A percentile compares a stretch with the other conserved stretches of the same genome.
phyloP scores from a whole-genome alignment of 169 alveolate genomes.

The Plasmodium sp. region DNA sequence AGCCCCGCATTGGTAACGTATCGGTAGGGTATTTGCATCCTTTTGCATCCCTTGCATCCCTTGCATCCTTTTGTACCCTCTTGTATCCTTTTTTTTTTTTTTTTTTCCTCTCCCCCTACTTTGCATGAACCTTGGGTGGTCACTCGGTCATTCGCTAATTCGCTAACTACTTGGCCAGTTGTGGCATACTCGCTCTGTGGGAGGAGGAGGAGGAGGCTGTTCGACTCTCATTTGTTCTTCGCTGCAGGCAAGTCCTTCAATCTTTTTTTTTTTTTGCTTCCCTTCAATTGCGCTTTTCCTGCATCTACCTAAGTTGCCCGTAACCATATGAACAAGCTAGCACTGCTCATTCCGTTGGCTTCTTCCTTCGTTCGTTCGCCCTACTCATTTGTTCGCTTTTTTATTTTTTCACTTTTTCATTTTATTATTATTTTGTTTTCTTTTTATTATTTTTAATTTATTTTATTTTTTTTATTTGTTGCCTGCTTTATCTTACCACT shows the following conservation, averaged over 20 bases:
- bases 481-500: not conserved
- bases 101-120: not conserved
- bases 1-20: not conserved
- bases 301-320: not conserved
- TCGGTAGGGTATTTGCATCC: too few relatives aligned
- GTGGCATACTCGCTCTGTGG: not conserved
- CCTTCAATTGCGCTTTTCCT: not conserved
- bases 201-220: not conserved
- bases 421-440: not conserved
- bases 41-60: not conserved
- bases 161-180: not conserved
- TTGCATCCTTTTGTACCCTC: not conserved
- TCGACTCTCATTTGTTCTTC: not conserved
- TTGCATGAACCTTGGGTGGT: not conserved
- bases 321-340: not conserved
- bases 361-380: not conserved
- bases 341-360: not conserved
- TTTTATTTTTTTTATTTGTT: not conserved
- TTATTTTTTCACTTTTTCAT: not conserved
- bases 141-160: not conserved
- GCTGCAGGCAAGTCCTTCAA: not conserved
- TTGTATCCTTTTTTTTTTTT: not conserved
- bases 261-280: not conserved
- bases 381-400: not conserved
- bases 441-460: not conserved